Base-by-base conservation (phyloP, 192 early-diverging fungal species). In the Backusella sp. region DNA sequence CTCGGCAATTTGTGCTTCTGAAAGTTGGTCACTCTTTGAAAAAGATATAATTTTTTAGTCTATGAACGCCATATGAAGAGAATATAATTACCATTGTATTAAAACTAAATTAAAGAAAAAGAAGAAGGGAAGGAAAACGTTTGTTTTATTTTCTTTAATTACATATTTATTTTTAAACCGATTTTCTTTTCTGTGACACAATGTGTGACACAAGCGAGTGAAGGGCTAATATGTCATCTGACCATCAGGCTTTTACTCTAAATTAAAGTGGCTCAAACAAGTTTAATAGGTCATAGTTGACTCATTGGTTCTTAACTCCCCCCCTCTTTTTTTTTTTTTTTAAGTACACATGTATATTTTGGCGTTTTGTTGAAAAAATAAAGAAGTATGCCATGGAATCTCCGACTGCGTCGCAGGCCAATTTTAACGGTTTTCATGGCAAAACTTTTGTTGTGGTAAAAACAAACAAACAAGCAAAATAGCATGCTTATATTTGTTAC, bases 1-100 rank as follows among this genome's bases (percentile, higher is more conserved):
- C 72, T 94, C 92, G 68, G 83, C 82, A 41, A 93, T 90, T 83
- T 94, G 88, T 77, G 92, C 87, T 72, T 90, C 88, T 68, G 88
- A 89, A 28, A 94, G 79, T 82, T 87, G 88, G 77, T 93, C 91
- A 75, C 87, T 84, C 88, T 75, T 19, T 67, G 66, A 62, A 62
- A 14, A 26, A 62, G 8, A 23, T 12, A 28, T 3, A 21, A n/a
- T 1, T 19, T 28, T 32, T 62, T 56, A 56, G 21, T 11, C 26
- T 19, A 23, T 56, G 7, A 23, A 21, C 21, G 11, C 7, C 1
- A 23, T 11, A 23, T 56, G 21, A 56, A 23, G 2, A n/a, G 21
- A n/a, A 56, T 56, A 56, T 56, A 23, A 8, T 28, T 62, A 62
- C 56, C 56, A 62, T 62, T 62, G 17, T 53, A 21, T 26, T 62